Base-by-base conservation (phyloP, 371 early-diverging fungal species). In the Mortierella sp. region DNA sequence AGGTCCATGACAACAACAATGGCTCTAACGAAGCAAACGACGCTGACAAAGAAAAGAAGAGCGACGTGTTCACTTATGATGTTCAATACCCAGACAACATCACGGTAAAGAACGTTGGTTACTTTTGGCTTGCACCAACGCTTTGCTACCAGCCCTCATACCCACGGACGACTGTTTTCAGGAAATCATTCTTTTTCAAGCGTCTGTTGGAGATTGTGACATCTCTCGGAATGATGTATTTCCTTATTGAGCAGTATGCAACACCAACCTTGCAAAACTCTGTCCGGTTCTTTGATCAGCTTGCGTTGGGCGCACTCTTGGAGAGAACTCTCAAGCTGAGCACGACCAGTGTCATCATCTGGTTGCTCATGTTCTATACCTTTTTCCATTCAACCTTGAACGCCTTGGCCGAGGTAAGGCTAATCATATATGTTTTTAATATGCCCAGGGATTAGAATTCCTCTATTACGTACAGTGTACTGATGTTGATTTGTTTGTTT, bases 351-450 rank as follows among this genome's bases (percentile, higher is more conserved):
- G 93, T 96, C 0, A 85, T 87, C 1, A 89, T 97, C 62, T 97
- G 97, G 97, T 82, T 97, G 23, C 80, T 96, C 29, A 94, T 96
- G 85, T 97, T 96, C 79, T 96, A 94, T 64, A 89, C 93, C 21
- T 72, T 96, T 18, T 97, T 97, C 82, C 97, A 97, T 57, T 87
- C 93, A 3, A 87, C 80, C 50, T 84, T 96, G 60, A 97, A 97
- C 70, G 88, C 90, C 1, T 69, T 95, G 14, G 93, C 93, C n/a
- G 95, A 94, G 81, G 86, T 85, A 68, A 63, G 65, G 18, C 3
- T 37, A 9, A 37, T 37, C 37, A 37, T 37, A 3, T 37, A 37
- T n/a, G n/a, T n/a, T n/a, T n/a, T n/a, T n/a, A n/a, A n/a, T n/a
- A n/a, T n/a, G n/a, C n/a, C n/a, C n/a, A n/a, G n/a, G n/a, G n/a